Evolutionary conservation across 2,329 filamentous ascomycete species (phyloP).

Genomic region (Tetracladium maxilliforme): DNA sequence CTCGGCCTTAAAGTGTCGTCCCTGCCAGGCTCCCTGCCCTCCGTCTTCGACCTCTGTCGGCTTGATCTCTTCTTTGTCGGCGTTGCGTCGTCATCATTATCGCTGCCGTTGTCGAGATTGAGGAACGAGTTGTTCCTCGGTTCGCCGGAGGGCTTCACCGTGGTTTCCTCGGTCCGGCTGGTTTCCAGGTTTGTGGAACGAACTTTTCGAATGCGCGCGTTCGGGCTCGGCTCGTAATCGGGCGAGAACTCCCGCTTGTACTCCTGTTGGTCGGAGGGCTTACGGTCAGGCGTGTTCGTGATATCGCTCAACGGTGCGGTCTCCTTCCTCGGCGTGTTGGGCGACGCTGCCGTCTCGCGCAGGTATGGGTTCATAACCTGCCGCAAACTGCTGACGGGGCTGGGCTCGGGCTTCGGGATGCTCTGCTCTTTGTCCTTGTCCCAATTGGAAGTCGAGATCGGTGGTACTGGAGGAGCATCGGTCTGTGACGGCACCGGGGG

Average conservation of each 20-base stretch:
- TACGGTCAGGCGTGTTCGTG: too few species aligned
- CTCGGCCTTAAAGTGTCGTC: constrained; percentile 1
- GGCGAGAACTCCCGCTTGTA: constrained; percentile 51
- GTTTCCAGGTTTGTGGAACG: too few species aligned
- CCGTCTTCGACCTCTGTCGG: constrained; percentile 1
- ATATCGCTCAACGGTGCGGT: too few species aligned
- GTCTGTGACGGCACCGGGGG: constrained; percentile 18
- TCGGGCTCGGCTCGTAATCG: constrained; percentile 58
- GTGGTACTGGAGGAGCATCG: constrained; percentile 19
- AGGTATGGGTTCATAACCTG: constrained; percentile 82
- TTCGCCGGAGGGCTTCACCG: too few species aligned
- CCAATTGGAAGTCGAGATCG: too few species aligned
- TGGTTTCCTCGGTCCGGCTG: too few species aligned
- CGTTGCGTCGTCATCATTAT: constrained; percentile 2
- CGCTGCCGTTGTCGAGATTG: too few species aligned
- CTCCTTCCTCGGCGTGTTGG: too few species aligned
- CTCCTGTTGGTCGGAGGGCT: too few species aligned
- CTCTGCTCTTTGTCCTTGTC: too few species aligned
- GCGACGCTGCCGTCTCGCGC: too few species aligned
- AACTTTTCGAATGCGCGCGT: constrained; percentile 56
- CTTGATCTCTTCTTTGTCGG: constrained; percentile 1
- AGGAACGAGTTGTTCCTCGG: too few species aligned
- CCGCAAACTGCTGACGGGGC: constrained; percentile 66
- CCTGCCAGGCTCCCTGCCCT: background rate
- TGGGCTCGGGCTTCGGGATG: constrained; percentile 19